Conservation (phyloP, 2,329 filamentous ascomycete genomes). For the Penicillium palitans region DNA sequence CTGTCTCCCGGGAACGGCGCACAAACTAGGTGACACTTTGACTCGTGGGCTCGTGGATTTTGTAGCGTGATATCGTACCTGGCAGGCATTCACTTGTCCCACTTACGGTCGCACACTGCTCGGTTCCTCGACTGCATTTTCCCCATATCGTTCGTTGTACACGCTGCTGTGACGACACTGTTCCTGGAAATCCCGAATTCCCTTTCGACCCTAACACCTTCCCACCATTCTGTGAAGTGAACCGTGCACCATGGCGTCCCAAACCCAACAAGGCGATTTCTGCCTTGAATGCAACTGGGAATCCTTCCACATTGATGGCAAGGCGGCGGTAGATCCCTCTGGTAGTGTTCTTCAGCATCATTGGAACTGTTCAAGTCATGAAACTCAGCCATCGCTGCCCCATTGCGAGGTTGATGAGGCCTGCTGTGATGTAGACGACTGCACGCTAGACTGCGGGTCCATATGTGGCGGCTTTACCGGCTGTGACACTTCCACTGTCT, state of each 20-base stretch:
- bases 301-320: constrained; percentile 38
- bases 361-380: constrained; percentile 34
- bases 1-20: neutral
- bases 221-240: constrained; percentile 9
- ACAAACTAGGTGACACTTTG: neutral
- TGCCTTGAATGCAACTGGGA: constrained; percentile 48
- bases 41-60: constrained; percentile 11
- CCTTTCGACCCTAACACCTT: neutral
- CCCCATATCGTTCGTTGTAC: constrained; percentile 3
- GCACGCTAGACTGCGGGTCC: constrained; percentile 39
- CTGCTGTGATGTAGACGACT: constrained; percentile 43
- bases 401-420: constrained; percentile 35
- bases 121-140: constrained; percentile 6
- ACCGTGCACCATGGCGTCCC: constrained; percentile 33
- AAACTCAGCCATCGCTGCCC: constrained; percentile 29
- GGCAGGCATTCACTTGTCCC: constrained; percentile 1
- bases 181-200: constrained; percentile 5
- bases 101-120: constrained; percentile 11
- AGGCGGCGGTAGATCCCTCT: constrained; percentile 27
- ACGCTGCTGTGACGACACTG: constrained; percentile 4
- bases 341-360: constrained; percentile 23
- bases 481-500: constrained; percentile 41
- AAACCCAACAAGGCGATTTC: constrained; percentile 35
- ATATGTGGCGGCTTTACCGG: constrained; percentile 45
- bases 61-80: constrained; percentile 9